These are phyloP conservation scores for Takashimella koratensis DNA, from an alignment of 1,284 basidiomycete species.

Conservation along the genomic window DNA sequence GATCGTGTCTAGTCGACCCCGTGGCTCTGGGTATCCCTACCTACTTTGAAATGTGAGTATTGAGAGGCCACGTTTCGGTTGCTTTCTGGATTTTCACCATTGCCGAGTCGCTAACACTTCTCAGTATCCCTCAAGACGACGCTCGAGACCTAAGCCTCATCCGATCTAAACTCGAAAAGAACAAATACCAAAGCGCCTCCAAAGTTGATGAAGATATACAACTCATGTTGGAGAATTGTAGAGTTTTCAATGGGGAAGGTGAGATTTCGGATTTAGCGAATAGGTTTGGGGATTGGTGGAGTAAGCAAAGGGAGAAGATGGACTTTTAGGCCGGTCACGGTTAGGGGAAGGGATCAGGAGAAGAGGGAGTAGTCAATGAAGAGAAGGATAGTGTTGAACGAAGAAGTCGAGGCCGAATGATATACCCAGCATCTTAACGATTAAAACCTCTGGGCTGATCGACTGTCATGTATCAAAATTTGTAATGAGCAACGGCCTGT, in stretches of 20 bases:
- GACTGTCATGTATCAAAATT: too few species aligned
- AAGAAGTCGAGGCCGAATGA: not conserved
- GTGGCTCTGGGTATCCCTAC: constrained; percentile 35
- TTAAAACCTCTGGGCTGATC: too few species aligned
- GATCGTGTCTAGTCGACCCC: constrained; percentile 35
- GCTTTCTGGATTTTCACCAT: constrained; percentile 72
- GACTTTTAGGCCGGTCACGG: constrained; percentile 15
- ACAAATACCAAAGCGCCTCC: constrained; percentile 25
- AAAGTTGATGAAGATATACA: constrained; percentile 45
- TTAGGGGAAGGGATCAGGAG: too few species aligned
- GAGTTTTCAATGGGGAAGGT: constrained; percentile 44
- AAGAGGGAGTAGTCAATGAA: too few species aligned
- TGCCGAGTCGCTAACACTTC: constrained; percentile 66
- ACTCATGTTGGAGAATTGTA: constrained; percentile 45
- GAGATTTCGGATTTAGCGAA: constrained; percentile 34
- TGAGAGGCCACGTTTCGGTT: constrained; percentile 4
- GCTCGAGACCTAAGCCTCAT: constrained; percentile 85
- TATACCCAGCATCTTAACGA: not conserved
- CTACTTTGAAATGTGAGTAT: constrained; percentile 44
- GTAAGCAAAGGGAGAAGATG: constrained; percentile 34
- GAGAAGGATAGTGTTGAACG: not conserved
- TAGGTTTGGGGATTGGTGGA: constrained; percentile 39
- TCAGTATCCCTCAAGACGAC: constrained; percentile 55
- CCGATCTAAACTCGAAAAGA: constrained; percentile 67
- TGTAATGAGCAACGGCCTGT: too few species aligned